Conservation (phyloP, 2,329 filamentous ascomycete species). For the Penicillium expansum region DNA sequence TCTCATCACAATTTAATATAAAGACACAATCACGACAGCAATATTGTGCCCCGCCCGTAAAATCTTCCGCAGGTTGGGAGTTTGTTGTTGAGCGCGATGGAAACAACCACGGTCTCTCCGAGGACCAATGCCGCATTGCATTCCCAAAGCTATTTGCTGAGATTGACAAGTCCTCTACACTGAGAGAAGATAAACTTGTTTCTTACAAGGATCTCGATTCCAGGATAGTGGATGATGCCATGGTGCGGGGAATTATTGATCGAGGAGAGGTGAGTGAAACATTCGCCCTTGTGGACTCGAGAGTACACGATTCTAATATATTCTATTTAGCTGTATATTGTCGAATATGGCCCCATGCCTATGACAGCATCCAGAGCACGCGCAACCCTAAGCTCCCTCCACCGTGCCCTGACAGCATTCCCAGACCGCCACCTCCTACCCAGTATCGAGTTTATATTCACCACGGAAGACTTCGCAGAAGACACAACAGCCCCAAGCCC, state of each 20-base stretch:
- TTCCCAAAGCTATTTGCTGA: slow-evolving; percentile 43
- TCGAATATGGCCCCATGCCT: slow-evolving; percentile 36
- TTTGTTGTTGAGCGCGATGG: slow-evolving; percentile 35
- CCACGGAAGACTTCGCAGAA: slow-evolving; percentile 45
- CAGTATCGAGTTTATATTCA: slow-evolving; percentile 51
- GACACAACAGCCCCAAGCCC: slow-evolving; percentile 26
- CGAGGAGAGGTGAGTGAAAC: slow-evolving; percentile 35
- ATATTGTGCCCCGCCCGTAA: slow-evolving; percentile 1
- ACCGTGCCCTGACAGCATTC: slow-evolving; percentile 47
- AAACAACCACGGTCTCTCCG: slow-evolving; percentile 37
- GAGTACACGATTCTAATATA: background rate
- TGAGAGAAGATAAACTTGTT: slow-evolving; percentile 25
- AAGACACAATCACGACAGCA: slow-evolving; percentile 14
- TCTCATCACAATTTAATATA: slow-evolving; percentile 22
- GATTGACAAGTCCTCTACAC: slow-evolving; percentile 32
- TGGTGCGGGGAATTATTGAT: slow-evolving; percentile 39
- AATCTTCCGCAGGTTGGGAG: slow-evolving; percentile 26
- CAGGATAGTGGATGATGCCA: slow-evolving; percentile 32
- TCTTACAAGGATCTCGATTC: slow-evolving; percentile 37
- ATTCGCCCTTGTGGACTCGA: background rate
- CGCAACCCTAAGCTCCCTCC: slow-evolving; percentile 48
- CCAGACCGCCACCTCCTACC: slow-evolving; percentile 42
- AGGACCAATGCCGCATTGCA: slow-evolving; percentile 39
- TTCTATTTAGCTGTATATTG: slow-evolving; percentile 33
- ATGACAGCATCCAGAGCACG: slow-evolving; percentile 38